Conservation (phyloP, 305 asterid genomes). For the Fraxinus floribunda region DNA sequence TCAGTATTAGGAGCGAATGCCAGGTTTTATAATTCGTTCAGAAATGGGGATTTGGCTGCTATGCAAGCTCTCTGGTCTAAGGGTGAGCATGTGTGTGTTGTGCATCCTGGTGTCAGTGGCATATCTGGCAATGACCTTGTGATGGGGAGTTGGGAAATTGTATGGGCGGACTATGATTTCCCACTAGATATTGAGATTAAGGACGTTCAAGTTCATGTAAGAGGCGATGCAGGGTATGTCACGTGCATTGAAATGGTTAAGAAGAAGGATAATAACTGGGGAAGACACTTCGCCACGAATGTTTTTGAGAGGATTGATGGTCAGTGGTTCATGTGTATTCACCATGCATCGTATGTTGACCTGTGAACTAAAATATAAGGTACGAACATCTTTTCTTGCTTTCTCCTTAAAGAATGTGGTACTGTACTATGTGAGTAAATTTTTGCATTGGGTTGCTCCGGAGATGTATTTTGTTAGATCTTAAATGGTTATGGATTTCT, state of each 20-base stretch:
- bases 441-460: conserved; percentile 14
- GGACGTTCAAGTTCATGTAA: conserved; percentile 77
- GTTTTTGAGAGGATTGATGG: conserved; percentile 83
- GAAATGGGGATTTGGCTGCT: conserved; percentile 73
- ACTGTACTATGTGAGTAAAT: neutral
- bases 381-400: neutral
- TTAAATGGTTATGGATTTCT: neutral
- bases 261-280: conserved; percentile 91
- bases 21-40: conserved; percentile 74
- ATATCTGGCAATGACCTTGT: conserved; percentile 88
- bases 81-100: conserved; percentile 78
- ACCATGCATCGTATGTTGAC: conserved; percentile 88
- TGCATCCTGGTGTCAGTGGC: conserved; percentile 96
- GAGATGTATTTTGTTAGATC: conserved; percentile 3
- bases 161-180: conserved; percentile 84
- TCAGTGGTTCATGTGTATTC: conserved; percentile 79
- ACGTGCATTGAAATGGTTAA: conserved; percentile 88
- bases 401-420: neutral
- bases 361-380: conserved; percentile 36
- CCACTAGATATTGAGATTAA: conserved; percentile 77
- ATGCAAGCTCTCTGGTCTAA: conserved; percentile 88
- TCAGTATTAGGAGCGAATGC: conserved; percentile 84
- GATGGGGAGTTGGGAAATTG: conserved; percentile 98
- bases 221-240: conserved; percentile 74
- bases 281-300: conserved; percentile 79